A percentile compares a stretch with the other conserved stretches of the same genome.
Evolutionary conservation across 2,329 filamentous ascomycete species (phyloP).

Genomic region (Fulvia fulva): DNA sequence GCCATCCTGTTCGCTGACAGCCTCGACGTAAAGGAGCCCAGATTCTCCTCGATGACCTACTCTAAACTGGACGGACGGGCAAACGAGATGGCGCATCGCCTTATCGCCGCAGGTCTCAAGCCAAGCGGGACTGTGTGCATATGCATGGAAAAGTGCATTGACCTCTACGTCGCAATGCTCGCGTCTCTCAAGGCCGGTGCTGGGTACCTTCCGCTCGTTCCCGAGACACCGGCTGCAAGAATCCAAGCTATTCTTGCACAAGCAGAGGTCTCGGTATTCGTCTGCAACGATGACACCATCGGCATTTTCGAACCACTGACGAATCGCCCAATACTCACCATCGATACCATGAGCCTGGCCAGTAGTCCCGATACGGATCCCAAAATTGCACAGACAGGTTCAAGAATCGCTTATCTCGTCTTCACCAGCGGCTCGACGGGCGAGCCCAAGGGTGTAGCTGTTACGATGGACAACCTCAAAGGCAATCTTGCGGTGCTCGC

Average conservation of each 20-base stretch:
- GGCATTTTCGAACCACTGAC: conserved; percentile 14
- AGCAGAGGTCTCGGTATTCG: conserved; percentile 49
- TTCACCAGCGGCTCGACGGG: conserved; percentile 84
- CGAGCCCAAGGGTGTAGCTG: conserved; percentile 71
- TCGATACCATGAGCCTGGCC: conserved; percentile 31
- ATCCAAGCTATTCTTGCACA: conserved; percentile 60
- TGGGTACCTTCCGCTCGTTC: conserved; percentile 75
- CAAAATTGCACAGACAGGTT: conserved; percentile 37
- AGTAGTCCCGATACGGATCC: conserved; percentile 34
- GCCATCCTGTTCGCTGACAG: conserved; percentile 63
- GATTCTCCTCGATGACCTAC: conserved; percentile 57
- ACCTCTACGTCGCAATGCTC: conserved; percentile 70
- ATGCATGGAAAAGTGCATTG: conserved; percentile 68
- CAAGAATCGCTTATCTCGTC: conserved; percentile 65
- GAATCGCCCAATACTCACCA: conserved; percentile 21
- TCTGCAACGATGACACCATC: conserved; percentile 35
- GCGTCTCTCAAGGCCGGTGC: conserved; percentile 70
- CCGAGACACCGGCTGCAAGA: conserved; percentile 63
- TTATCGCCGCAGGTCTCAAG: conserved; percentile 48
- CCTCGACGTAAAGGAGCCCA: conserved; percentile 38
- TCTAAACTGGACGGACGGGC: conserved; percentile 58
- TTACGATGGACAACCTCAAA: conserved; percentile 71
- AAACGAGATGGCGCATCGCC: conserved; percentile 59
- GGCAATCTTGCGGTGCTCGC: conserved; percentile 69
- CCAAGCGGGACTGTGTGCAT: conserved; percentile 64